Percentiles rank a stretch among this genome's conserved stretches.
phyloP scores from a whole-genome alignment of 129 eudicot species.

The Escallonia herrerae region DNA sequence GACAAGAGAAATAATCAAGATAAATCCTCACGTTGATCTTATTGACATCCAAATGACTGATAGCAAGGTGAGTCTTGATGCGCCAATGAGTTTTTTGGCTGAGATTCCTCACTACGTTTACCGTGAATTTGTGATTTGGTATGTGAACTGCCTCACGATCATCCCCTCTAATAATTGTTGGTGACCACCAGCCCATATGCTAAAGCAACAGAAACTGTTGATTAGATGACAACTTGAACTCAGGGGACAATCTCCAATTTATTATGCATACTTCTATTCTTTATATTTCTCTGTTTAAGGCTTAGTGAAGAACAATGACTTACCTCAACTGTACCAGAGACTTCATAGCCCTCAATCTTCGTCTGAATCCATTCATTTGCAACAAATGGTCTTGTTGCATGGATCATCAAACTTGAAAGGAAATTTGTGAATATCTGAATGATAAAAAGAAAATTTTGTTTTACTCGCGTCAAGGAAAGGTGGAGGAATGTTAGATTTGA shows the following conservation, averaged over 20 bases:
- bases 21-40: conserved; percentile 46
- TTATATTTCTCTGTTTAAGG: background rate
- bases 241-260: background rate
- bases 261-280: conserved; percentile 7
- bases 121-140: conserved; percentile 74
- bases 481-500: background rate
- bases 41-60: conserved; percentile 80
- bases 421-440: conserved; percentile 76
- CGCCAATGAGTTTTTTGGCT: conserved; percentile 89
- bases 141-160: conserved; percentile 88
- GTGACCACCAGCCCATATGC: conserved; percentile 97
- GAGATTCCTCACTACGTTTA: conserved; percentile 73
- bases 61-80: conserved; percentile 75
- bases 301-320: background rate
- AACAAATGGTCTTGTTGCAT: conserved; percentile 71
- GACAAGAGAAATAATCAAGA: background rate
- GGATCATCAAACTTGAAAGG: conserved; percentile 81
- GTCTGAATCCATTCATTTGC: conserved; percentile 83
- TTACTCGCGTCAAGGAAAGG: background rate
- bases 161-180: conserved; percentile 84
- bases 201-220: conserved; percentile 24
- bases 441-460: conserved; percentile 9
- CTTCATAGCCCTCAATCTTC: conserved; percentile 73
- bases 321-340: conserved; percentile 92
- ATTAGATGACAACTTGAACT: background rate